phyloP scores from a whole-genome alignment of 1,139 yeast species.

The Tardiomyces digboiensis region DNA sequence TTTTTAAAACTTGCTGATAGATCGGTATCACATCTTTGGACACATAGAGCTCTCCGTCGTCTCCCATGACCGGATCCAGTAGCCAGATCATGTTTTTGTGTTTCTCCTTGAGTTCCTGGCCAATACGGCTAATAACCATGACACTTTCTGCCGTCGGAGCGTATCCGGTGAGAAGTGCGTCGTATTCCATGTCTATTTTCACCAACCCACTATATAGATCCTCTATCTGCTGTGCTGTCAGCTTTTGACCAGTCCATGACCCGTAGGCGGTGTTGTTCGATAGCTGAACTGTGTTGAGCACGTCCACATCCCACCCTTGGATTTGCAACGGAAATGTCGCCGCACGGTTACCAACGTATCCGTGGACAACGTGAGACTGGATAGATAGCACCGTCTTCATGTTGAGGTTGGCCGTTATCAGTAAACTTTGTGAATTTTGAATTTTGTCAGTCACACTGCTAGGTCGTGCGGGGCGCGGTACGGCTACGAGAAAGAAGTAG shows the following conservation, averaged over 20 bases:
- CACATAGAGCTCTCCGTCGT: constrained; percentile 77
- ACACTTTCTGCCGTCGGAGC: constrained; percentile 51
- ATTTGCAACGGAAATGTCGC: constrained; percentile 73
- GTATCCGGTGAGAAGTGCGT: constrained; percentile 64
- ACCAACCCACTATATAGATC: constrained; percentile 39
- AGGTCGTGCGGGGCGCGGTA: no score
- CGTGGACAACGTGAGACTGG: constrained; percentile 81
- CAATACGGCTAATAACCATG: constrained; percentile 37
- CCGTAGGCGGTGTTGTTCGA: constrained; percentile 83
- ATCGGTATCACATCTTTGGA: constrained; percentile 56
- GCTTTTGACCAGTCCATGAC: constrained; percentile 35
- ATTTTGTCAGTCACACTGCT: no score
- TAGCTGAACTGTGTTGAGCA: constrained; percentile 66
- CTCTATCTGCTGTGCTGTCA: constrained; percentile 32
- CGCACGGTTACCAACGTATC: constrained; percentile 78
- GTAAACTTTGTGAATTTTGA: no score
- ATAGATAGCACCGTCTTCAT: constrained; percentile 38
- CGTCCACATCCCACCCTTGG: constrained; percentile 80
- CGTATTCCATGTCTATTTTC: constrained; percentile 35
- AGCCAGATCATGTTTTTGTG: constrained; percentile 39
- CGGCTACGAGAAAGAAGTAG: no score
- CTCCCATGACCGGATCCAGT: constrained; percentile 93
- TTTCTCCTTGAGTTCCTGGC: constrained; percentile 20
- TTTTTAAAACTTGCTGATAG: constrained; percentile 46
- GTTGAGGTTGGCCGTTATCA: no score